These are phyloP conservation scores for Ustulina deusta DNA, from an alignment of 2,329 filamentous ascomycete genomes.

Conservation along the genomic window DNA sequence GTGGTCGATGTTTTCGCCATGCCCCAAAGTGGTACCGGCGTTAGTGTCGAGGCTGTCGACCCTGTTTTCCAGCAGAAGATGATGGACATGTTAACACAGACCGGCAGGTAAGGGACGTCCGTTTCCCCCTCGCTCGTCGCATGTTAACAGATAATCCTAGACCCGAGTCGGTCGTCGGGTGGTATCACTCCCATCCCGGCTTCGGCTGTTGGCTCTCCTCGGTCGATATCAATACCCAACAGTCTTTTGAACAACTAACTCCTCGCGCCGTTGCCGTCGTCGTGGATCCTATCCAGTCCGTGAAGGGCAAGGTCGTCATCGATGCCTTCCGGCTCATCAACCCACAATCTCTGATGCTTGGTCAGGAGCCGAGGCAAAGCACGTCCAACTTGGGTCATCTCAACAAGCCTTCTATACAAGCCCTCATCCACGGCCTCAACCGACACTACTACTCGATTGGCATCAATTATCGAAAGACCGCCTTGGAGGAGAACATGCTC, in stretches of 20 bases:
- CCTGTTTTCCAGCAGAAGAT: constrained; percentile 99
- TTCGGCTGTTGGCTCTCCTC: constrained; percentile 99
- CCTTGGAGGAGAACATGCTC: constrained; percentile 98
- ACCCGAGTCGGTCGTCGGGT: constrained; percentile 96
- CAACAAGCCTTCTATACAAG: constrained; percentile 99
- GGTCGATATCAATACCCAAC: constrained; percentile 99
- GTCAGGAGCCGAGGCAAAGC: constrained; percentile 96
- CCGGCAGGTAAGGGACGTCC: constrained; percentile 76
- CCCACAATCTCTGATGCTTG: constrained; percentile 96
- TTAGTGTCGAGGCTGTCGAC: constrained; percentile 98
- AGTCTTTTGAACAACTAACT: constrained; percentile 99
- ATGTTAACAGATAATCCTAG: constrained; percentile 58
- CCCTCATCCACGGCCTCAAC: constrained; percentile 97
- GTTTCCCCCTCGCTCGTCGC: constrained; percentile 17
- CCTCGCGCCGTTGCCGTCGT: constrained; percentile 97
- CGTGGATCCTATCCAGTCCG: constrained; percentile 97
- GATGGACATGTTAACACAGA: constrained; percentile 99
- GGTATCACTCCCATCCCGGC: constrained; percentile 99
- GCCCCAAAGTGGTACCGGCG: constrained; percentile 98
- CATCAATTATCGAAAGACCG: constrained; percentile 98
- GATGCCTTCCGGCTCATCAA: constrained; percentile 99
- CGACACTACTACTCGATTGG: constrained; percentile 99
- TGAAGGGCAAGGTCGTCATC: constrained; percentile 99
- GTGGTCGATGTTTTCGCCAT: constrained; percentile 99
- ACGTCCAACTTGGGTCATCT: constrained; percentile 97